Percentiles rank a stretch among this genome's conserved stretches.
phyloP scores from a whole-genome alignment of 1,284 basidiomycete genomes.

The Cutaneotrichosporon sp. region DNA sequence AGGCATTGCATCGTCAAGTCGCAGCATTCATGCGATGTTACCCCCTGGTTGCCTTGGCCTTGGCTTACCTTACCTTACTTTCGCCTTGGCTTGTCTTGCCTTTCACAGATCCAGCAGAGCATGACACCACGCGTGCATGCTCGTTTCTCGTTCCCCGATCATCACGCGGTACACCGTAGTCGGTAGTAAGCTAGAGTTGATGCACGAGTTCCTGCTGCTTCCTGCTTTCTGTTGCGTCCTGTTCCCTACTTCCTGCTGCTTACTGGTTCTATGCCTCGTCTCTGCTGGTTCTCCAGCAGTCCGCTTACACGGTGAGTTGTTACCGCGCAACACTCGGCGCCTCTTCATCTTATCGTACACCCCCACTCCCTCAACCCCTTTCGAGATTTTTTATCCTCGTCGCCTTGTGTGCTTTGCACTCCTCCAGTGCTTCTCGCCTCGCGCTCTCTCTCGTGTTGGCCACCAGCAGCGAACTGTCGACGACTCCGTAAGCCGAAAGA shows the following conservation, averaged over 20 bases:
- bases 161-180: background rate
- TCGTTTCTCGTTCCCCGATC: background rate
- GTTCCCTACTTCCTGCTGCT: too few species aligned
- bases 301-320: background rate
- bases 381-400: background rate
- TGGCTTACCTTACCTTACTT: too few species aligned
- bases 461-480: too few species aligned
- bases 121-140: background rate
- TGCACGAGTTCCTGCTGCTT: too few species aligned
- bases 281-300: background rate
- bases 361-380: too few species aligned
- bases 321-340: background rate
- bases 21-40: too few species aligned
- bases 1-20: background rate
- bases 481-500: too few species aligned
- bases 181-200: background rate
- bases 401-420: background rate
- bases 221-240: background rate
- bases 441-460: too few species aligned
- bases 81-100: too few species aligned
- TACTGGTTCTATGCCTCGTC: background rate
- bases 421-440: background rate
- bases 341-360: background rate
- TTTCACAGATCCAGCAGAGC: background rate
- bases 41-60: too few species aligned